A percentile compares a stretch with the other conserved stretches of the same genome.
These are phyloP conservation scores for Trifolium dubium DNA, from an alignment of 306 rosid genomes.

Conservation along the genomic window DNA sequence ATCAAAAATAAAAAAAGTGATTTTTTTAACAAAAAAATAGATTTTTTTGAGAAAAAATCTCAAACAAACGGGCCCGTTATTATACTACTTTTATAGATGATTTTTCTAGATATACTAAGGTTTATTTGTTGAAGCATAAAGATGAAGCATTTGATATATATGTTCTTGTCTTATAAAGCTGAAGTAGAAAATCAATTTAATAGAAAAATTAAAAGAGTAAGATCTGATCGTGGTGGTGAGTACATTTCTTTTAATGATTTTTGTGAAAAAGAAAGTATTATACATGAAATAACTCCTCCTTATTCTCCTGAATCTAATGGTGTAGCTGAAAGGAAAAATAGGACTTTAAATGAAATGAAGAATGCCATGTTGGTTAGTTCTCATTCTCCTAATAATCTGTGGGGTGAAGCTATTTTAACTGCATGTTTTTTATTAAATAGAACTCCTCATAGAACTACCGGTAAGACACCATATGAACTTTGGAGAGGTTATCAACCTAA, in stretches of 20 bases:
- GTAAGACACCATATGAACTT: background rate
- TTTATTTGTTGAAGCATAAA: background rate
- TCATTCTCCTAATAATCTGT: background rate
- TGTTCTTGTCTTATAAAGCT: background rate
- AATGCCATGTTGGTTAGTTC: background rate
- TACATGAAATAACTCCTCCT: background rate
- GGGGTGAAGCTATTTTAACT: background rate
- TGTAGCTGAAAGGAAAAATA: background rate
- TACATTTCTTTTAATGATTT: background rate
- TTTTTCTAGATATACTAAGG: too few relatives aligned
- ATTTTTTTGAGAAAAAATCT: too few relatives aligned
- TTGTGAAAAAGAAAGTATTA: background rate
- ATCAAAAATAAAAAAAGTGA: too few relatives aligned
- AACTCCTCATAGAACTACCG: background rate
- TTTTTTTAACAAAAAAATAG: too few relatives aligned
- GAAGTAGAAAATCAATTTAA: background rate
- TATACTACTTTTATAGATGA: too few relatives aligned
- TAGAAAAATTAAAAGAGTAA: background rate
- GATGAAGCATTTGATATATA: background rate
- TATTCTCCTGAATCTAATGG: background rate
- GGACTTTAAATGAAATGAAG: background rate
- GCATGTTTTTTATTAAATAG: background rate
- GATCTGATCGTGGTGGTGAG: background rate
- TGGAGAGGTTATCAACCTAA: background rate
- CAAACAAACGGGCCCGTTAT: too few relatives aligned